Evolutionary conservation across 202 grass and related monocot species (phyloP).

Genomic region (Zizania palustris): DNA sequence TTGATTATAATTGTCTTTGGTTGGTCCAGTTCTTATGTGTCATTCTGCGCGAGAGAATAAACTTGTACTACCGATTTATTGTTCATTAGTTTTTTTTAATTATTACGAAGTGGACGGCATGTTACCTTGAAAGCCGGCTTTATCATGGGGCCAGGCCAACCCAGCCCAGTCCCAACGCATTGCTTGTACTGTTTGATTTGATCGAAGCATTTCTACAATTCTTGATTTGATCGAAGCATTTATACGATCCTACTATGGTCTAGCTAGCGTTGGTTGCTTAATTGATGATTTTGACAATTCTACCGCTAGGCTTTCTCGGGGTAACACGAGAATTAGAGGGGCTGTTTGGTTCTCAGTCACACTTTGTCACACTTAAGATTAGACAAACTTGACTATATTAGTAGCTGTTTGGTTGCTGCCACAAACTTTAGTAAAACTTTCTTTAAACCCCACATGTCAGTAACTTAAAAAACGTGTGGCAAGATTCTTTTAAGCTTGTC

Average conservation of each 20-base stretch:
- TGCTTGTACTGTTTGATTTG: slow-evolving; percentile 9
- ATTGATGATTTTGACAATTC: neutral
- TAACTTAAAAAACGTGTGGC: too few relatives aligned
- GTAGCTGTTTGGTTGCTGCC: too few relatives aligned
- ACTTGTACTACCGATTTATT: slow-evolving; percentile 35
- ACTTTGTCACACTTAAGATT: too few relatives aligned
- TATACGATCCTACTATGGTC: too few relatives aligned
- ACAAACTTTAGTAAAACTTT: too few relatives aligned
- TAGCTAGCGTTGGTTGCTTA: too few relatives aligned
- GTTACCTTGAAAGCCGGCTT: slow-evolving; percentile 48
- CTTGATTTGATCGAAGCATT: slow-evolving; percentile 32
- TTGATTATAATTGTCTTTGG: neutral
- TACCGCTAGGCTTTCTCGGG: too few relatives aligned
- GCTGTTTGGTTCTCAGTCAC: too few relatives aligned
- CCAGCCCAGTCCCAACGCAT: slow-evolving; percentile 4
- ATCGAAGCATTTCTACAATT: slow-evolving; percentile 20
- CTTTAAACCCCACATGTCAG: too few relatives aligned
- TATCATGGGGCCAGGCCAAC: slow-evolving; percentile 30
- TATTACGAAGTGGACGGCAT: slow-evolving; percentile 47
- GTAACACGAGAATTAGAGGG: too few relatives aligned
- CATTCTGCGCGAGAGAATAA: neutral
- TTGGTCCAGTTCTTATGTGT: slow-evolving; percentile 18
- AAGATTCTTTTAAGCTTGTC: neutral
- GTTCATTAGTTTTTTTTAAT: slow-evolving; percentile 13
- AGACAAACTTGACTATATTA: too few relatives aligned